Evolutionary conservation across 2,329 filamentous ascomycete species (phyloP).

Genomic region (Aspergillus tubingensis): DNA sequence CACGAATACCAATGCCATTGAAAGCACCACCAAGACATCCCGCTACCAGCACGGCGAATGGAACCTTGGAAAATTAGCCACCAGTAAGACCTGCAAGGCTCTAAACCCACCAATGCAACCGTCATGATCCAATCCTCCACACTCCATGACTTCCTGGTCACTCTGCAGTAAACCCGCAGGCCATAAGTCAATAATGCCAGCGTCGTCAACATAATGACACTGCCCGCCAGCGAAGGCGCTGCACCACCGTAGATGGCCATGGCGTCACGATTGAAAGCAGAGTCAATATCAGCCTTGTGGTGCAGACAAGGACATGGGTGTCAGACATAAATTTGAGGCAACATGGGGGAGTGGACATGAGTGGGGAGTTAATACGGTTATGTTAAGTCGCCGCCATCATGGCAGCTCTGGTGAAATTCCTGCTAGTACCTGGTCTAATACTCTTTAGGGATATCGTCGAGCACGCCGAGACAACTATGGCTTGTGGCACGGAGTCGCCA

Average conservation of each 20-base stretch:
- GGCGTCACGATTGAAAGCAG: background rate
- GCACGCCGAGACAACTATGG: background rate
- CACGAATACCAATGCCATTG: constrained; percentile 26
- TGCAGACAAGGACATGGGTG: background rate
- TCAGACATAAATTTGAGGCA: background rate
- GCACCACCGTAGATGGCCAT: constrained; percentile 25
- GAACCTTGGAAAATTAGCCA: constrained; percentile 12
- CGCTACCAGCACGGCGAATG: constrained; percentile 22
- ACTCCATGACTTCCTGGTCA: constrained; percentile 24
- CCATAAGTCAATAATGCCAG: constrained; percentile 21
- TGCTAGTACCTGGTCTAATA: background rate
- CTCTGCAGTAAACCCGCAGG: constrained; percentile 22
- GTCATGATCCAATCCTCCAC: constrained; percentile 30
- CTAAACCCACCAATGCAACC: constrained; percentile 20
- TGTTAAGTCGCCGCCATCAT: background rate
- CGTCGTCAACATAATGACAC: constrained; percentile 23
- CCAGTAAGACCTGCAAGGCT: too few relatives aligned
- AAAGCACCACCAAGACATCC: constrained; percentile 27
- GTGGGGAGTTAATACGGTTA: constrained; percentile 3
- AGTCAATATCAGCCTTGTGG: background rate
- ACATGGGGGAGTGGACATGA: constrained; percentile 6
- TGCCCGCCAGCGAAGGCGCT: constrained; percentile 23
- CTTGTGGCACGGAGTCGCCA: background rate
- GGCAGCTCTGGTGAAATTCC: background rate
- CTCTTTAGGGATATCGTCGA: background rate